Evolutionary conservation across 139 green algal species (phyloP).

Genomic region (Helicosporidium sp.): DNA sequence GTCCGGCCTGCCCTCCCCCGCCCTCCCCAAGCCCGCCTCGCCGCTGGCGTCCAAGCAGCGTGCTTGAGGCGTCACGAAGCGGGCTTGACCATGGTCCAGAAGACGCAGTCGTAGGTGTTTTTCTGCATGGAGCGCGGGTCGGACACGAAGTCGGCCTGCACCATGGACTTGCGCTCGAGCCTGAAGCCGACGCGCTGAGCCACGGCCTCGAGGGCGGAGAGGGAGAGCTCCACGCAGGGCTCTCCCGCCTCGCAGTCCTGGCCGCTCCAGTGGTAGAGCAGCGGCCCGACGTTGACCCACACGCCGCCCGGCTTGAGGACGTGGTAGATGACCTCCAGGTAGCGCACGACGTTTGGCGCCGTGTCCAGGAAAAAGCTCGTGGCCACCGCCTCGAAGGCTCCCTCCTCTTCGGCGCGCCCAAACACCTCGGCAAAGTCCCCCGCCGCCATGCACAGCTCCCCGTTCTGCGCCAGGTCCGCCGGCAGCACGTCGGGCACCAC

Average conservation of each 20-base stretch:
- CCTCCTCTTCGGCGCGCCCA: conserved; percentile 14
- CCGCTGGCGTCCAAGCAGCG: too few species aligned
- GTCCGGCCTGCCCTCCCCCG: too few species aligned
- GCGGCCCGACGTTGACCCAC: conserved; percentile 83
- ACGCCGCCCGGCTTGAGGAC: conserved; percentile 40
- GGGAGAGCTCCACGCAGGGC: conserved; percentile 25
- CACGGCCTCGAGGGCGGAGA: conserved; percentile 40
- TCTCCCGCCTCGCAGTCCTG: conserved; percentile 1
- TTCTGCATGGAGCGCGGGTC: conserved; percentile 4
- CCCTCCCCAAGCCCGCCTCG: too few species aligned
- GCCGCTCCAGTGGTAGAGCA: conserved; percentile 90
- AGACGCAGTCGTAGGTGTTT: conserved; percentile 17
- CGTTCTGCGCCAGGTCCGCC: conserved; percentile 18
- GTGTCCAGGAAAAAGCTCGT: conserved; percentile 99
- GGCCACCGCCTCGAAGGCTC: conserved; percentile 65
- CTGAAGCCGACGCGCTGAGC: conserved; percentile 33
- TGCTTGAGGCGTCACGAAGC: too few species aligned
- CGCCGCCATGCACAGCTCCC: conserved; percentile 74
- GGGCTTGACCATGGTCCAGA: conserved; percentile 24
- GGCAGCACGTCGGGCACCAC: conserved; percentile 48
- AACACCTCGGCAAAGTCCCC: conserved; percentile 93
- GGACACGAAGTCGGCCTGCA: not conserved
- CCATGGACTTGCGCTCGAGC: not conserved
- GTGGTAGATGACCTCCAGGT: conserved; percentile 58
- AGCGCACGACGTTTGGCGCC: conserved; percentile 89